These are phyloP conservation scores for Hypocreales sp. DNA, from an alignment of 2,329 filamentous ascomycete genomes.

Conservation along the genomic window DNA sequence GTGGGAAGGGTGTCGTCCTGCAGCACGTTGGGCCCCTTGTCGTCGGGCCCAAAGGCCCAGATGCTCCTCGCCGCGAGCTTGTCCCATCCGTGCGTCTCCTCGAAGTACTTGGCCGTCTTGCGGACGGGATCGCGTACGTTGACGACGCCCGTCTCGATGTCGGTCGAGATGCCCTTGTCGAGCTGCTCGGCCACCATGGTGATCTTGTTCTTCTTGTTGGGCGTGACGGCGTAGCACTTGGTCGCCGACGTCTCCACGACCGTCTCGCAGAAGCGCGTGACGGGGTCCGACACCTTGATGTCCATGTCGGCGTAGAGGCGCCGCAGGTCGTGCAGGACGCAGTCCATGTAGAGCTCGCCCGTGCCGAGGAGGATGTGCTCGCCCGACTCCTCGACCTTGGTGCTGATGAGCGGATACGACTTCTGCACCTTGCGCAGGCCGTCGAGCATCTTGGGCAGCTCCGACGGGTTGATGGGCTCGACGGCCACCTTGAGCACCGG, in stretches of 20 bases:
- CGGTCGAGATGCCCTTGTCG: constrained; percentile 84
- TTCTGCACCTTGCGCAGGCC: constrained; percentile 95
- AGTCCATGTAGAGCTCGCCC: constrained; percentile 99
- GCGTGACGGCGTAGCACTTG: constrained; percentile 93
- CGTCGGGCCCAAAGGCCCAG: constrained; percentile 96
- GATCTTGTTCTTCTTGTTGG: constrained; percentile 98
- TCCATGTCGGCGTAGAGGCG: constrained; percentile 97
- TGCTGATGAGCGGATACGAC: constrained; percentile 87
- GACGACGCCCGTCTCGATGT: constrained; percentile 83
- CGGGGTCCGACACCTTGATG: constrained; percentile 94
- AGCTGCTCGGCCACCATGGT: constrained; percentile 96
- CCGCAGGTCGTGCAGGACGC: constrained; percentile 86
- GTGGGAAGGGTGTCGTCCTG: constrained; percentile 93
- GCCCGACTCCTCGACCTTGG: constrained; percentile 94
- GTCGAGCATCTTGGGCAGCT: constrained; percentile 97
- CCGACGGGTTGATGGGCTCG: constrained; percentile 94
- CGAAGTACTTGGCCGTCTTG: constrained; percentile 91
- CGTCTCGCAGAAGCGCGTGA: constrained; percentile 94
- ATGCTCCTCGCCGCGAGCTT: constrained; percentile 86
- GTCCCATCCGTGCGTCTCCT: constrained; percentile 95
- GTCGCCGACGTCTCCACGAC: constrained; percentile 95
- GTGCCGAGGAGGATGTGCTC: constrained; percentile 93
- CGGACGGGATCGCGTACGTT: constrained; percentile 86
- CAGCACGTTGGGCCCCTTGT: constrained; percentile 85
- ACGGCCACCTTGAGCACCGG: constrained; percentile 97